Percentiles rank a stretch among this genome's conserved stretches.
phyloP scores from a whole-genome alignment of 805 yeast genomes.

The Yarrowia porcina region DNA sequence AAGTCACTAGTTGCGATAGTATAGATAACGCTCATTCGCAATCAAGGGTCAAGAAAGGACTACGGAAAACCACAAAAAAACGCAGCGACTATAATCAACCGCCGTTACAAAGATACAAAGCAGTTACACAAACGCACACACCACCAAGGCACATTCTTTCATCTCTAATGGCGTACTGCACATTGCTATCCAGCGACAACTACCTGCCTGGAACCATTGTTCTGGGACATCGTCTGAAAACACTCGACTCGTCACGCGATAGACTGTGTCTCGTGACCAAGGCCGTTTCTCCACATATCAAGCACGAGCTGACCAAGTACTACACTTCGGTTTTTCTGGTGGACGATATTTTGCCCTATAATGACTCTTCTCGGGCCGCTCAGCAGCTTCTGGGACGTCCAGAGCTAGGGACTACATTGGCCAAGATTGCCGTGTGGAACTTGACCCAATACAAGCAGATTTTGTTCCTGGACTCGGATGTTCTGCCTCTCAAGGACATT shows the following conservation, averaged over 20 bases:
- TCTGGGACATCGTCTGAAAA: constrained; percentile 42
- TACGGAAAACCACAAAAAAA: too few species aligned
- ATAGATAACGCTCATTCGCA: not conserved
- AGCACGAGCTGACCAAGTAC: constrained; percentile 28
- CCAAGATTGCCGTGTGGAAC: constrained; percentile 58
- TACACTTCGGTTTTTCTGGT: constrained; percentile 37
- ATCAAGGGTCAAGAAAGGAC: not conserved
- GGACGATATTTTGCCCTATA: constrained; percentile 32
- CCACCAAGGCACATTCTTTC: not conserved
- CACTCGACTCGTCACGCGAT: constrained; percentile 31
- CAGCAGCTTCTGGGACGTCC: constrained; percentile 44
- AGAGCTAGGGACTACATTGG: constrained; percentile 47
- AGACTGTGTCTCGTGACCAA: constrained; percentile 36
- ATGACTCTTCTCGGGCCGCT: not conserved
- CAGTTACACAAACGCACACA: not conserved
- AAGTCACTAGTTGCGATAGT: constrained; percentile 4
- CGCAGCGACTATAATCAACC: too few species aligned
- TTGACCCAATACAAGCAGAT: constrained; percentile 42
- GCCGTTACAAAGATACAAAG: too few species aligned
- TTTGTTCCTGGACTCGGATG: constrained; percentile 54
- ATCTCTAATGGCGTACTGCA: constrained; percentile 28
- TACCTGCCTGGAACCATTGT: constrained; percentile 52
- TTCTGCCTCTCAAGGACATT: constrained; percentile 44
- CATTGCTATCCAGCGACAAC: constrained; percentile 46
- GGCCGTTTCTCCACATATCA: constrained; percentile 30